Base-by-base conservation (phyloP, 176 grass and related monocot genomes). In the Typha latifolia region DNA sequence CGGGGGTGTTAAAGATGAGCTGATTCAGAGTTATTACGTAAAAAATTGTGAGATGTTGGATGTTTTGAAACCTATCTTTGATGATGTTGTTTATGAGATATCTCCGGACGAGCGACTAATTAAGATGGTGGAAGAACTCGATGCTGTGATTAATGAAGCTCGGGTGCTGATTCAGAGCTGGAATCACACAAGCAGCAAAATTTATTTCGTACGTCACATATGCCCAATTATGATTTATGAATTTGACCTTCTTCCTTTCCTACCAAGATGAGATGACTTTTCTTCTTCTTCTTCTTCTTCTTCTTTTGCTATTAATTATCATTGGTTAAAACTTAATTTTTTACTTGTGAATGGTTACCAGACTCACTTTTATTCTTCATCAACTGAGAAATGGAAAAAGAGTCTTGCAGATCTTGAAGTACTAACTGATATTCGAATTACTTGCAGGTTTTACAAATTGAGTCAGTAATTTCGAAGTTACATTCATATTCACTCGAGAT, bases 141-240 rank as follows among this genome's bases (percentile, higher is more conserved):
- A 84, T 76, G 82, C 68, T 74, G 83, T 78, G 76, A 68, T 93
- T 49, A 81, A 78, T 49, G 76, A 81, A 69, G 79, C 86, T 74
- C 71, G 67, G 61, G 73, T 77, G 21, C 61, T 87, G 78, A 70
- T 99, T 82, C 76, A 61, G 52, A 90, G 80, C 74, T 99, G 89
- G 89, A 84, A 99, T 70, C 84, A 81, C 63, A 84, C 85, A 34
- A 90, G 77, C 61, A 93, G 89, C 81, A 99, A 90, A 88, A 74
- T 99, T 67, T 85, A 87, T 76, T 90, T 93, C 51, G 89, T 99
- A 87, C 48, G 89, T 87, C 51, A 49, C 61, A 14, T 12, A 12
- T 52, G 49, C 34, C 55, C 5, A 6, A 47, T 59, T 70, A 12
- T 47, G 12, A 12, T 56, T 16, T 67, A 7, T 48, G 5, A 16